Base-by-base conservation (phyloP, 352 stramenopile species). In the Phytopythium litorale region DNA sequence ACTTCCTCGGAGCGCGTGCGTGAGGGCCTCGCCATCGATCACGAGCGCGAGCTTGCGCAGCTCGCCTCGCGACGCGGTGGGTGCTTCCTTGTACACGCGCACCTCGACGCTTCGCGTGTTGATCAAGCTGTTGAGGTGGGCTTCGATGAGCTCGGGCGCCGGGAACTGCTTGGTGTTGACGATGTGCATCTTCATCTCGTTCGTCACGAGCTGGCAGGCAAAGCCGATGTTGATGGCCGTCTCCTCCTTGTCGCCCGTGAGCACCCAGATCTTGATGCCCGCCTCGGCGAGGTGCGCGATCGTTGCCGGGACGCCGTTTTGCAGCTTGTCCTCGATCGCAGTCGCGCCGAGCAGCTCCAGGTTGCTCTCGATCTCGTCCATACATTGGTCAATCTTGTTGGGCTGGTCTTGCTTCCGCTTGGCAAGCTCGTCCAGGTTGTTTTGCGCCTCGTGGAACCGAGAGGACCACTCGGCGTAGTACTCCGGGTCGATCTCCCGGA, bases 201-300 rank as follows among this genome's bases (percentile, higher is more conserved):
- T 87, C n/a, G 78, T 91, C 21, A 98, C 52, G 15, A 98, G 69
- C 50, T 96, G 86, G 53, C 86, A 96, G 11, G 90, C 85, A 48
- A 96, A 97, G 9, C 85, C 94, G 56, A 98, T 98, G 69, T 98
- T 98, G 65, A 98, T 97, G 21, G 94, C 94, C 7, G 94, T 98
- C 67, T 98, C 94, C 58, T 95, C 74, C 64, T 98, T 98, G 72
- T 98, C 94, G 7, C 93, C 93, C 5, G 94, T 98, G 45, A 98
- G 86, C 23, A 98, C 92, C 91, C 92, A 98, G 21, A 98, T 89
- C 64, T 97, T 96, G 35, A 98, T 92, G 2, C 94, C 91, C 2
- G 91, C 94, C 13, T 66, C 73, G 1, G 84, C 76, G 8, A 98
- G 73, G 45, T 91, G 84, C 11, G 81, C 81, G 15, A 98, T 97